Evolutionary conservation across 108 stramenopile genomes (phyloP).

Genomic region (Hondaea fermentalgiana): DNA sequence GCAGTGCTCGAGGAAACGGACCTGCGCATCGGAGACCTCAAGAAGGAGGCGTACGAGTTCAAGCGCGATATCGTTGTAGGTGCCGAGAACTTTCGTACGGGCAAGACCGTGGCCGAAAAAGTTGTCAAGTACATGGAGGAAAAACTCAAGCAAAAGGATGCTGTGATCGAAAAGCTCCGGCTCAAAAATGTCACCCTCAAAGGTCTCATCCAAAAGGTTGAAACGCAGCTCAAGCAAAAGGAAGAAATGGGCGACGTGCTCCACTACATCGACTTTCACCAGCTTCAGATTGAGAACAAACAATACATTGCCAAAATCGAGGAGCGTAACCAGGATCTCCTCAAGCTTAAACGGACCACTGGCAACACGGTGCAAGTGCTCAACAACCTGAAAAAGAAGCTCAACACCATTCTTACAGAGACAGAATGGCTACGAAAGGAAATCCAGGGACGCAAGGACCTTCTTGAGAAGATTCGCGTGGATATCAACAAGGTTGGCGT

Average conservation of each 20-base stretch:
- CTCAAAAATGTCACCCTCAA: slow-evolving; percentile 53
- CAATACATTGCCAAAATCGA: slow-evolving; percentile 56
- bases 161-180: slow-evolving; percentile 55
- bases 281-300: slow-evolving; percentile 66
- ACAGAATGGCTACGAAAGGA: slow-evolving; percentile 40
- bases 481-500: slow-evolving; percentile 31
- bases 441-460: neutral
- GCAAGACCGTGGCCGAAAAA: slow-evolving; percentile 43
- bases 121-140: slow-evolving; percentile 58
- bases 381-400: slow-evolving; percentile 43
- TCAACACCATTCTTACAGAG: slow-evolving; percentile 30
- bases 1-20: slow-evolving; percentile 57
- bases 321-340: slow-evolving; percentile 55
- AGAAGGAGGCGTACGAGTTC: slow-evolving; percentile 61
- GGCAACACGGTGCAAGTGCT: slow-evolving; percentile 46
- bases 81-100: slow-evolving; percentile 57
- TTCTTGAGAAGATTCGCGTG: slow-evolving; percentile 28
- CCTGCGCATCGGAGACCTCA: slow-evolving; percentile 51
- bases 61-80: slow-evolving; percentile 58
- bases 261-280: slow-evolving; percentile 63
- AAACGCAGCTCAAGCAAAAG: slow-evolving; percentile 47
- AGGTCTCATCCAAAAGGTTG: slow-evolving; percentile 43
- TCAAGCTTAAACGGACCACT: slow-evolving; percentile 47
- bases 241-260: slow-evolving; percentile 59
- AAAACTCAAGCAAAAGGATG: slow-evolving; percentile 42